Evolutionary conservation across 805 yeast species (phyloP).

Genomic region (Lachancea thermotolerans): DNA sequence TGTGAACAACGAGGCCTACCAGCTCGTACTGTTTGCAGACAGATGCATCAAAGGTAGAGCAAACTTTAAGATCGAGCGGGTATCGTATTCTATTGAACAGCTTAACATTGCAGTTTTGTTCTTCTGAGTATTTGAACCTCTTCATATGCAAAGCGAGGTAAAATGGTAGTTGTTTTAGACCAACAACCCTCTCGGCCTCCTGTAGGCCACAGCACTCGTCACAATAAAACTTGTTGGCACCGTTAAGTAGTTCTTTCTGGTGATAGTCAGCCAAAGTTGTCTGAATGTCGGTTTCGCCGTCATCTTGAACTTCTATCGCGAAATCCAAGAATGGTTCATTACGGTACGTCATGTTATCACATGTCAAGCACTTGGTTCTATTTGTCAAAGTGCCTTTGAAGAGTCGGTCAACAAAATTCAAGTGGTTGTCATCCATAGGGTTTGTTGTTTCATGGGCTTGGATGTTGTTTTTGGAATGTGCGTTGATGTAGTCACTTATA

Average conservation of each 20-base stretch:
- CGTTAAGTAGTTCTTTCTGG: slow-evolving; percentile 77
- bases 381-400: slow-evolving; percentile 84
- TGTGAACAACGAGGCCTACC: slow-evolving; percentile 82
- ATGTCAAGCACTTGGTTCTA: slow-evolving; percentile 82
- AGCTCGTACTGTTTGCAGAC: slow-evolving; percentile 62
- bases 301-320: slow-evolving; percentile 73
- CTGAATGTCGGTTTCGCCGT: slow-evolving; percentile 67
- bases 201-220: slow-evolving; percentile 85
- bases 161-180: slow-evolving; percentile 68
- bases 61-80: slow-evolving; percentile 63
- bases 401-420: slow-evolving; percentile 50
- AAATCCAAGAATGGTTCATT: slow-evolving; percentile 85
- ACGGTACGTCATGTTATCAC: slow-evolving; percentile 74
- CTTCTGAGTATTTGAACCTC: slow-evolving; percentile 87
- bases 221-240: slow-evolving; percentile 87
- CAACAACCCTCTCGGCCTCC: slow-evolving; percentile 89
- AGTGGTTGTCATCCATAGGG: slow-evolving; percentile 27
- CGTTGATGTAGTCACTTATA: slow-evolving; percentile 39
- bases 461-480: slow-evolving; percentile 14
- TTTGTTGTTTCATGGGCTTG: slow-evolving; percentile 9
- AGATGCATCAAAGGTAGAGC: slow-evolving; percentile 41
- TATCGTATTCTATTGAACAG: slow-evolving; percentile 79
- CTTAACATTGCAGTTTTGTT: slow-evolving; percentile 72
- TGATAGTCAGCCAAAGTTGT: slow-evolving; percentile 42
- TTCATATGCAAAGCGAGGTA: slow-evolving; percentile 79